Base-by-base conservation (phyloP, 768 basidiomycete species). In the Trametes villosa region DNA sequence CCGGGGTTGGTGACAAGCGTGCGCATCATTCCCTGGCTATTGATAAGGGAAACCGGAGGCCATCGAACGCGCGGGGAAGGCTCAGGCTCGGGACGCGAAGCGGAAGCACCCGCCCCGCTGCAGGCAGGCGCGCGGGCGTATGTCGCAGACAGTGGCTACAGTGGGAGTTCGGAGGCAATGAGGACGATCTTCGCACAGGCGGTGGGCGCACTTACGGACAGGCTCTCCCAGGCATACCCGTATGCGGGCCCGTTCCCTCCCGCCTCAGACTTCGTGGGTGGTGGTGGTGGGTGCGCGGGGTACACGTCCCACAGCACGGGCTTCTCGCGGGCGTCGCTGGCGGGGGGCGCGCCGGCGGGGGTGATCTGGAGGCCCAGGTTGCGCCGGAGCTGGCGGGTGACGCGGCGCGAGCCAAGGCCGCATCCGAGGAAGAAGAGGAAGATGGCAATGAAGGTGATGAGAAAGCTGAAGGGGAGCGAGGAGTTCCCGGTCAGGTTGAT, bases 391-490 rank as follows among this genome's bases (percentile, higher is more conserved):
- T 63, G 52, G 48, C 58, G 45, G 0, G 66, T 61, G 26, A 70
- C 53, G 30, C 71, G 63, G 15, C 71, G 64, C n/a, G 71, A 67
- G 41, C 69, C 66, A n/a, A 72, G 61, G 26, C 71, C 71, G 31
- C 69, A 64, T 17, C 64, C 67, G 50, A 72, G 65, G 63, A 72
- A 70, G 56, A 66, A 67, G 40, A 72, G 65, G 54, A 72, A 72
- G 24, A 72, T 60, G 22, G 71, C 71, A 51, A 72, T 60, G 56
- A 72, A 70, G 34, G 71, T 67, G 62, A 72, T 65, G 55, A 72
- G 69, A 58, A 72, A 70, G 69, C 69, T 70, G 61, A 72, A 72
- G 30, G 71, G 71, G 13, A 72, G 65, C 13, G 68, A 65, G n/a
- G 63, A 64, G 50, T 27, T 50, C 38, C 59, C 47, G 26, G 31